These are phyloP conservation scores for Exidia glandulosa DNA, from an alignment of 768 basidiomycete species.

Conservation along the genomic window DNA sequence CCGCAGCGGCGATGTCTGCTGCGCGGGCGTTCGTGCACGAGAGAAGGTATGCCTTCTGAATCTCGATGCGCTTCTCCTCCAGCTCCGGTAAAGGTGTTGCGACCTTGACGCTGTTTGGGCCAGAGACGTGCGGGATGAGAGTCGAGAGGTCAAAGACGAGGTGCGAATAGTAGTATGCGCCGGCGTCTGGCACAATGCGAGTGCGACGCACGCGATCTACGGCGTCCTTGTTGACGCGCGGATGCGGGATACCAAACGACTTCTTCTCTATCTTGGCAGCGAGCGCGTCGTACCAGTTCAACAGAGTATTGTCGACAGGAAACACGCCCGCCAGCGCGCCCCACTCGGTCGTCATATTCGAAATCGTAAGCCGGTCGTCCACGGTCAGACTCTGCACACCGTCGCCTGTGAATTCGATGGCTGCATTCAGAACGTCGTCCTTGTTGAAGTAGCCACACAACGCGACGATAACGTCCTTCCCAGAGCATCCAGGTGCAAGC, in stretches of 20 bases:
- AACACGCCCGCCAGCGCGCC: slow-evolving; percentile 94
- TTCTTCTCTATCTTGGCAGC: slow-evolving; percentile 65
- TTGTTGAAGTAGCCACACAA: slow-evolving; percentile 92
- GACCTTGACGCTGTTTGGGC: slow-evolving; percentile 95
- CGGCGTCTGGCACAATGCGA: slow-evolving; percentile 52
- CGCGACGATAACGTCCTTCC: slow-evolving; percentile 97
- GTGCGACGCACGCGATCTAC: slow-evolving; percentile 12
- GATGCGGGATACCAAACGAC: slow-evolving; percentile 78
- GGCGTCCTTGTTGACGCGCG: slow-evolving; percentile 62
- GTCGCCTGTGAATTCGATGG: slow-evolving; percentile 90
- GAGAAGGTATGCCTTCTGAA: slow-evolving; percentile 97
- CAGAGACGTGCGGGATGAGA: slow-evolving; percentile 90
- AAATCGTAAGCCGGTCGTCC: slow-evolving; percentile 89
- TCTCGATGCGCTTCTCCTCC: slow-evolving; percentile 57
- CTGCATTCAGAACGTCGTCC: slow-evolving; percentile 93
- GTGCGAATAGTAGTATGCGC: slow-evolving; percentile 75
- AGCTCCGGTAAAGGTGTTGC: slow-evolving; percentile 88
- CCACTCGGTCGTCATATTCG: slow-evolving; percentile 99
- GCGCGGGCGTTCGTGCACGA: slow-evolving; percentile 96
- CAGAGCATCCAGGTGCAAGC: slow-evolving; percentile 82
- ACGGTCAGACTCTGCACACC: slow-evolving; percentile 69
- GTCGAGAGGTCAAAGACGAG: slow-evolving; percentile 88
- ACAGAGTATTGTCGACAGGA: slow-evolving; percentile 73
- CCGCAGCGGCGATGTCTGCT: slow-evolving; percentile 88
- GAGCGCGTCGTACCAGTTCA: slow-evolving; percentile 76